A percentile compares a stretch with the other conserved stretches of the same genome.
These are phyloP conservation scores for Mycogone perniciosa DNA, from an alignment of 2,329 filamentous ascomycete species.

Conservation along the genomic window DNA sequence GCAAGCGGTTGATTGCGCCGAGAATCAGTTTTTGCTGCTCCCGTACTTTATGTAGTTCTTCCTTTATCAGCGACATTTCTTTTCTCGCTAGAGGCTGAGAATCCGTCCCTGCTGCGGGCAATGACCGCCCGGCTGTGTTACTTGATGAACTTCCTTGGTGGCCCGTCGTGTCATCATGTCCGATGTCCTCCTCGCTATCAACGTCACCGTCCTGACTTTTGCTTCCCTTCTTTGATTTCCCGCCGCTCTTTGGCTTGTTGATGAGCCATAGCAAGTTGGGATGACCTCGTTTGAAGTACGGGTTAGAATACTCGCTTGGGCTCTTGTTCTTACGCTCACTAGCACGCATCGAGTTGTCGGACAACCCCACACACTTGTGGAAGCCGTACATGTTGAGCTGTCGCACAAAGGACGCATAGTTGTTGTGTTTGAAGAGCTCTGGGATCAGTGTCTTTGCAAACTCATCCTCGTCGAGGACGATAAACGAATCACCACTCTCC, in stretches of 20 bases:
- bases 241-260: constrained; percentile 81
- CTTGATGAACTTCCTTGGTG: constrained; percentile 18
- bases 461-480: constrained; percentile 94
- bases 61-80: constrained; percentile 70
- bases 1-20: constrained; percentile 70
- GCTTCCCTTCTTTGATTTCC: constrained; percentile 48
- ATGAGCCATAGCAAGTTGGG: constrained; percentile 94
- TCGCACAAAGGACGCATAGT: constrained; percentile 92
- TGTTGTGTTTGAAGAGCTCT: constrained; percentile 98
- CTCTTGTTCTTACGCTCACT: constrained; percentile 97
- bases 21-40: constrained; percentile 84
- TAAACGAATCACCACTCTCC: constrained; percentile 90
- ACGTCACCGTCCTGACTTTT: constrained; percentile 64
- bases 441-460: constrained; percentile 96
- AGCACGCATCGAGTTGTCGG: constrained; percentile 95
- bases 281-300: constrained; percentile 88
- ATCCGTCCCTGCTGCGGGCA: constrained; percentile 40
- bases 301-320: constrained; percentile 96
- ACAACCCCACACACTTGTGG: constrained; percentile 88
- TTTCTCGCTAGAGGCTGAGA: constrained; percentile 54
- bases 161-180: constrained; percentile 32
- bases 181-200: constrained; percentile 56
- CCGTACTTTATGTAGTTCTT: constrained; percentile 75
- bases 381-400: constrained; percentile 98
- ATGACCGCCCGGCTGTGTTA: constrained; percentile 22